phyloP scores from a whole-genome alignment of 139 green algal genomes.

The Tetradesmus obliquus region DNA sequence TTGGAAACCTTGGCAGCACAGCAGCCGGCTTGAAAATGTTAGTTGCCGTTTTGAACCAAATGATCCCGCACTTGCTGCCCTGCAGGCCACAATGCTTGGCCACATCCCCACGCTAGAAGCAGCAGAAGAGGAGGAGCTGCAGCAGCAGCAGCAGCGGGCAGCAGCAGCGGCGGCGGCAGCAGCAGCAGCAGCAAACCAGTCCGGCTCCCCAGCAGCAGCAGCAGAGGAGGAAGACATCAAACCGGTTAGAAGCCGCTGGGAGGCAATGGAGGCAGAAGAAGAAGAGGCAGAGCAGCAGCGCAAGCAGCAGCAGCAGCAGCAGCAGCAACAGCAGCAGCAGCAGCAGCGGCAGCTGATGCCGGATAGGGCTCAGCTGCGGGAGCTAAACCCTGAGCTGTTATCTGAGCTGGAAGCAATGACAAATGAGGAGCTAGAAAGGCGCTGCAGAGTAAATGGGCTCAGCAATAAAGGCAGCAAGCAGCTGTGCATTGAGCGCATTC shows the following conservation, averaged over 20 bases:
- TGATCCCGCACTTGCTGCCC: background rate
- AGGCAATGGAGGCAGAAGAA: background rate
- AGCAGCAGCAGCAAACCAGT: background rate
- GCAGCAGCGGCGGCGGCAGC: slow-evolving; percentile 11
- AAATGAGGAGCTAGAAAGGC: slow-evolving; percentile 74
- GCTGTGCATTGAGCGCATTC: slow-evolving; percentile 42
- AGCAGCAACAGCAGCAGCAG: background rate
- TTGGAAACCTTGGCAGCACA: background rate
- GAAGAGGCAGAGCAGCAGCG: slow-evolving; percentile 1
- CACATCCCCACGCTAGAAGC: slow-evolving; percentile 32
- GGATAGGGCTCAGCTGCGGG: background rate
- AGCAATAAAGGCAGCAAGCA: slow-evolving; percentile 61
- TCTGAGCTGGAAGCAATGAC: slow-evolving; percentile 69
- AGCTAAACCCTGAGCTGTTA: slow-evolving; percentile 41
- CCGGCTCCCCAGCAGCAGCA: background rate
- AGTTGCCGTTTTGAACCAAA: too few relatives aligned
- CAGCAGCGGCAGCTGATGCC: background rate
- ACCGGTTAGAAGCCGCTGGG: slow-evolving; percentile 4
- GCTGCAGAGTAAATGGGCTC: slow-evolving; percentile 73
- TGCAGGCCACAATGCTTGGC: slow-evolving; percentile 54
- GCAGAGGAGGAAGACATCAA: background rate
- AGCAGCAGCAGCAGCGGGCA: background rate
- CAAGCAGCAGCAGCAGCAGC: background rate
- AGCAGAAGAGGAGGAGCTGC: slow-evolving; percentile 30
- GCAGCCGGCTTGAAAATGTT: too few relatives aligned